phyloP scores from a whole-genome alignment of 2,329 filamentous ascomycete genomes.

The Fusarium sp. region DNA sequence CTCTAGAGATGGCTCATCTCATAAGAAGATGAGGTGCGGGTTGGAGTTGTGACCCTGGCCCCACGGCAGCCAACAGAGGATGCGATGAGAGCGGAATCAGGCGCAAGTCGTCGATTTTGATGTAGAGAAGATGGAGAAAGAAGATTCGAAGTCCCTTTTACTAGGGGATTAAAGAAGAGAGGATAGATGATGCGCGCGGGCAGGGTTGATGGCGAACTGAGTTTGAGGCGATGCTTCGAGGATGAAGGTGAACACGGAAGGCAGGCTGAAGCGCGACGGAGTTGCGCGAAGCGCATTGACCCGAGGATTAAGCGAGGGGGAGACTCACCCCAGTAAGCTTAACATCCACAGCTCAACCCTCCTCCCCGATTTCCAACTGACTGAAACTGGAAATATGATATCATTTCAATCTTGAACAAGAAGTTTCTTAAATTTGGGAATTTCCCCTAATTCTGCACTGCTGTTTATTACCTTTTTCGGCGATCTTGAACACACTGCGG shows the following conservation, averaged over 20 bases:
- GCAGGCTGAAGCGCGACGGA: background rate
- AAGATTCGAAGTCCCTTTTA: background rate
- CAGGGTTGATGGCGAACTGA: background rate
- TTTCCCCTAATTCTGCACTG: background rate
- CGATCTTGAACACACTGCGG: background rate
- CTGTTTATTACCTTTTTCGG: background rate
- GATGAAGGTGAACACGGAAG: background rate
- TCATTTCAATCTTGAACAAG: background rate
- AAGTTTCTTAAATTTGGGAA: background rate
- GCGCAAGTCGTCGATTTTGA: constrained; percentile 1
- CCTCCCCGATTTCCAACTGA: background rate
- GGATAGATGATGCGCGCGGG: background rate
- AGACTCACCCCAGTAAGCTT: background rate
- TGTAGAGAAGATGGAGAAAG: background rate
- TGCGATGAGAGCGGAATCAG: background rate
- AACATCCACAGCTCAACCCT: background rate
- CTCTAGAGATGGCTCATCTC: constrained; percentile 24
- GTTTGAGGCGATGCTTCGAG: background rate
- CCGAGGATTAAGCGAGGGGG: background rate
- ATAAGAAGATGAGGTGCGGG: constrained; percentile 1
- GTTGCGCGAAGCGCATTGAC: background rate
- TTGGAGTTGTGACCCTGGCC: background rate
- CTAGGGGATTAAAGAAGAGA: background rate
- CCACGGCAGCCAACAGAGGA: constrained; percentile 5
- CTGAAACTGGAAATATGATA: background rate